Conservation (phyloP, 345 rosid species). For the Rhodamnia rubescens region DNA sequence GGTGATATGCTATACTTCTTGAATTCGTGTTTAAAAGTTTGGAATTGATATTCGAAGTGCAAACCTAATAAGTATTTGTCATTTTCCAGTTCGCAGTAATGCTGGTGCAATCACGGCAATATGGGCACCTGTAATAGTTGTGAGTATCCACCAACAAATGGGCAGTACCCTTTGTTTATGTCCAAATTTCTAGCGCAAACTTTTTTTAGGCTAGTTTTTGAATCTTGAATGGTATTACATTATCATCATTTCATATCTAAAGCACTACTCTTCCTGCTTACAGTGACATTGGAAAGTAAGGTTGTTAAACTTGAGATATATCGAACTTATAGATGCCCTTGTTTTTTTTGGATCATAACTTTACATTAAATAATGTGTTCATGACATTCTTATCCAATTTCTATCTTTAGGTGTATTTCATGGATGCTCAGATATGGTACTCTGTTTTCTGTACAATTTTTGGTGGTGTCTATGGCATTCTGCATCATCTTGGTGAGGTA, state of each 20-base stretch:
- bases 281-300: neutral
- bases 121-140: slow-evolving; percentile 92
- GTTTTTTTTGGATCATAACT: neutral
- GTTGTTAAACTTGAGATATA: neutral
- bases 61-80: slow-evolving; percentile 4
- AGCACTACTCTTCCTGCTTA: neutral
- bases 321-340: neutral
- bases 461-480: slow-evolving; percentile 91
- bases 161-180: neutral
- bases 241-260: neutral
- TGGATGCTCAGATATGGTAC: slow-evolving; percentile 99
- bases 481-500: slow-evolving; percentile 99
- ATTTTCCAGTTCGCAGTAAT: slow-evolving; percentile 62
- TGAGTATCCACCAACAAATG: slow-evolving; percentile 23
- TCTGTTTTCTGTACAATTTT: slow-evolving; percentile 83
- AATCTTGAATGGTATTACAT: neutral
- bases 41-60: neutral
- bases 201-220: neutral
- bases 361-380: neutral
- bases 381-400: neutral
- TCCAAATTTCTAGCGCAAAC: neutral
- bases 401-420: slow-evolving; percentile 66
- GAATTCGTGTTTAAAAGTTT: neutral
- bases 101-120: slow-evolving; percentile 86
- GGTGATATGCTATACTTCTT: slow-evolving; percentile 22